Base-by-base conservation (phyloP, 1,284 basidiomycete genomes). In the Marasmius tenuissimus region DNA sequence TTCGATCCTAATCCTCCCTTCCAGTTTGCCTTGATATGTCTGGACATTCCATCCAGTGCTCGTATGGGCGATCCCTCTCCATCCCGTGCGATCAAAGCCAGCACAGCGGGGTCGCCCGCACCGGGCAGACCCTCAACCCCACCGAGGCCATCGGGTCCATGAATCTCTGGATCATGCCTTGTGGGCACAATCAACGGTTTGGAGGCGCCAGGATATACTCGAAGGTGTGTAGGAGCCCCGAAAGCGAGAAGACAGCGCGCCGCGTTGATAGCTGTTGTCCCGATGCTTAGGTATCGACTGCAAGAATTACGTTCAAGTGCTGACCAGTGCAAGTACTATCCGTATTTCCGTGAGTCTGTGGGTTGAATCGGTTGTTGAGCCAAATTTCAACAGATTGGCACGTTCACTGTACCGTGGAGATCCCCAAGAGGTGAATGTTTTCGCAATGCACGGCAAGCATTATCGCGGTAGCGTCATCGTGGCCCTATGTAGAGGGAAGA, bases 381-480 rank as follows among this genome's bases (percentile, higher is more conserved):
- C 58, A 40, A 40, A 58, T 18, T 27, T n/a, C 34, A 14, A 54
- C 16, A 42, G 14, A 11, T 47, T 14, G 37, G 33, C 34, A 35
- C 37, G 9, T 20, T 40, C 40, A 51, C 61, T 77, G 67, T 72
- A 92, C 92, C 22, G 91, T 92, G 0, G 92, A 94, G n/a, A 95
- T 76, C 0, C 93, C 93, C 4, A 93, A 73, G 14, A 94, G 81
- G 38, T 81, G 73, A 59, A 94, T 81, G 61, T 86, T 81, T 0
- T 82, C 78, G 12, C 80, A 79, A 67, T 92, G 85, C 2, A 89
- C 70, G 0, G 91, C 91, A 16, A 94, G 76, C 69, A 94, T 75
- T 60, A 95, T 87, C 1, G 92, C 92, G 5, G 86, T 87, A 5
- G 90, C 92, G 76, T 94, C 93, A 68, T 94, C 93, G 68, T 95